Evolutionary conservation across 192 early-diverging fungal species (phyloP).

Genomic region (Coemansia erecta): DNA sequence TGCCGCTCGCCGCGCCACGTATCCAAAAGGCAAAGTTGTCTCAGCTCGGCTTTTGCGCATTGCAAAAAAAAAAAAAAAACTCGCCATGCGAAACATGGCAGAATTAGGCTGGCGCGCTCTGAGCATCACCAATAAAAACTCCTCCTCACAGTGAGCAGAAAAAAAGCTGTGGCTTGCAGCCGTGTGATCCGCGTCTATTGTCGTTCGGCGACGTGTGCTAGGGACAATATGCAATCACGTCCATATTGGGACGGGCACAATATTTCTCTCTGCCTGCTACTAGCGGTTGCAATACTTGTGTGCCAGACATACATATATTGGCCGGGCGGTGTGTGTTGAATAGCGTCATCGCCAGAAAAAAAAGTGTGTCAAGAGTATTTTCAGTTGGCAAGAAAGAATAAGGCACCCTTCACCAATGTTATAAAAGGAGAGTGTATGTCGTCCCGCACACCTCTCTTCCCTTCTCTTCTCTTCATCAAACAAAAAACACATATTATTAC

Average conservation of each 20-base stretch:
- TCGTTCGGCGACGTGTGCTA: background rate
- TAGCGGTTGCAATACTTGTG: background rate
- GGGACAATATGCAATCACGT: background rate
- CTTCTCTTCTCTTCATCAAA: background rate
- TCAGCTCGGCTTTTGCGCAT: too few relatives aligned
- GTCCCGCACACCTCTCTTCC: background rate
- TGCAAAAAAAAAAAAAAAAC: too few relatives aligned
- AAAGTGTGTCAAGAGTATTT: background rate
- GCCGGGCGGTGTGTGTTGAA: background rate
- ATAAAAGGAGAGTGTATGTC: background rate
- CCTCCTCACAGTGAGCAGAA: background rate
- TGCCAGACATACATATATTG: background rate
- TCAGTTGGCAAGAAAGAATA: background rate
- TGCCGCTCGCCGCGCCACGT: too few relatives aligned
- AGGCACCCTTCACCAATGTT: background rate
- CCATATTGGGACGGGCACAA: background rate
- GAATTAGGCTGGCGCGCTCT: too few relatives aligned
- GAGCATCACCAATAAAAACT: background rate
- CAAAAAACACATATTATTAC: background rate
- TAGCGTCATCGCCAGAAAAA: too few relatives aligned
- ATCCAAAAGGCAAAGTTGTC: too few relatives aligned
- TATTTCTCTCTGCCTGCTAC: too few relatives aligned
- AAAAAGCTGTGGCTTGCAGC: constrained; percentile 1
- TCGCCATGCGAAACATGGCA: too few relatives aligned
- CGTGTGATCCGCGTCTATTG: constrained; percentile 6